Evolutionary conservation across 805 yeast genomes (phyloP), one percentile per base, ranked within the genome.

Genomic region (Maudiozyma serrabonitensis): DNA sequence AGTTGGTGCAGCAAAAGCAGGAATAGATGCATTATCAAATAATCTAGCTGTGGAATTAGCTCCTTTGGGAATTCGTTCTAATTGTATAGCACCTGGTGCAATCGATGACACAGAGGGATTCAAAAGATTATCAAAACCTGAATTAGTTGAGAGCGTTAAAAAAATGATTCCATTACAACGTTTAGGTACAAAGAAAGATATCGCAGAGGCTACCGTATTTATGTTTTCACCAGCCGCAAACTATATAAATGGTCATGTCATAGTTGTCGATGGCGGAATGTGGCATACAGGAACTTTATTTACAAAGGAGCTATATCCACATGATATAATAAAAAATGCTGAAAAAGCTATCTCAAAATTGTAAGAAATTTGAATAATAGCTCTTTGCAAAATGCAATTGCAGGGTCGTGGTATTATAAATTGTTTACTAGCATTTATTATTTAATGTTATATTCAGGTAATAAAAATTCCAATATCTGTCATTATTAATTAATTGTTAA

Each of bases 1-100:
- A 60, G 96, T 89, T 3, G 84, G 90, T 6, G 96, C 97, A 0
- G 97, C 97, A 2, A 91, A 91, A 68, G 96, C 97, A 1, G 98
- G 96, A 25, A 76, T 91, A 41, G 98, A 91, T 64, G 95, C 96
- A 3, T 71, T 90, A 37, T 80, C 87, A 26, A 81, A 84, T 55
- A 83, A 89, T 1, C 68, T 90, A 51, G 95, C 96, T 1, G 93
- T 89, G 6, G 98, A 90, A 68, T 73, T 87, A 48, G 97, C 97
- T 1, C 95, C 96, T 2, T 63, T 87, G 49, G 97, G 97, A 5
- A 76, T 90, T 42, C 76, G 93, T 50, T 76, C 81, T 43, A 90
- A 91, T 64, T 80, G 86, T 60, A 78, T 90, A 57, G 96, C 96
- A 2, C 98, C 98, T 0, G 97, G 98, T 16, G 82, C 87, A 8